Conservation (phyloP, 768 basidiomycete genomes). For the Naganishia antarctica region DNA sequence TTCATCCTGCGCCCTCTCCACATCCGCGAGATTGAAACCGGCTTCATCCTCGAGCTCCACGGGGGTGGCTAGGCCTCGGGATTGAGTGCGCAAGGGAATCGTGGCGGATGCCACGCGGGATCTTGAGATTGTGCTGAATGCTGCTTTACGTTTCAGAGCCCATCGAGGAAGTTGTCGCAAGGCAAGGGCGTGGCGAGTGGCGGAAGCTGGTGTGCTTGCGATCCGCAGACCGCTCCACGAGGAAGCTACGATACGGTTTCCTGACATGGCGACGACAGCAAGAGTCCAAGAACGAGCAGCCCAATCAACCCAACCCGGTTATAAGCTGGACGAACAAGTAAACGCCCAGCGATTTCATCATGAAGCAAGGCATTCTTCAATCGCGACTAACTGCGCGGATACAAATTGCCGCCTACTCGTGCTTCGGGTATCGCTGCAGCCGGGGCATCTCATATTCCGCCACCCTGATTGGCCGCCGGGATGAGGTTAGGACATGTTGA, state of each 20-base stretch:
- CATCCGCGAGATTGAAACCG: conserved; percentile 55
- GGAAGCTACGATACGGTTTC: conserved; percentile 1
- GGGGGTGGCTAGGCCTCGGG: conserved; percentile 7
- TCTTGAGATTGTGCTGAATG: conserved; percentile 5
- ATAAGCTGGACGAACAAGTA: conserved; percentile 4
- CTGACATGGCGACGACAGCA: not conserved
- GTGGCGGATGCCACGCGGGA: not conserved
- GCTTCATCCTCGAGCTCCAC: conserved; percentile 11
- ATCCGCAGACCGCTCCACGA: not conserved
- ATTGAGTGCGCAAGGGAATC: not conserved
- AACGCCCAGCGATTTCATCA: not conserved
- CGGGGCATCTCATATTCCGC: conserved; percentile 9
- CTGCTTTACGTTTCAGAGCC: not conserved
- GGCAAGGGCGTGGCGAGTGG: not conserved
- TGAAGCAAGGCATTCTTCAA: conserved; percentile 1
- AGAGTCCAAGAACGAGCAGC: not conserved
- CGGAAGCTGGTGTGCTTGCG: not conserved
- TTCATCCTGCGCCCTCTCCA: conserved; percentile 80
- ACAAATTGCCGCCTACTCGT: conserved; percentile 8
- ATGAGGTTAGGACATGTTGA: no score
- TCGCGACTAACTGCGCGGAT: conserved; percentile 16
- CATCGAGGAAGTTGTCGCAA: conserved; percentile 3
- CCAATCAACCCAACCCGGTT: not conserved
- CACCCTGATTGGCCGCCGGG: not conserved
- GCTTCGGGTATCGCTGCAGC: not conserved